A percentile compares a stretch with the other conserved stretches of the same genome.
Conservation (phyloP, 139 green algal genomes). For the Coelastrella sp. region DNA sequence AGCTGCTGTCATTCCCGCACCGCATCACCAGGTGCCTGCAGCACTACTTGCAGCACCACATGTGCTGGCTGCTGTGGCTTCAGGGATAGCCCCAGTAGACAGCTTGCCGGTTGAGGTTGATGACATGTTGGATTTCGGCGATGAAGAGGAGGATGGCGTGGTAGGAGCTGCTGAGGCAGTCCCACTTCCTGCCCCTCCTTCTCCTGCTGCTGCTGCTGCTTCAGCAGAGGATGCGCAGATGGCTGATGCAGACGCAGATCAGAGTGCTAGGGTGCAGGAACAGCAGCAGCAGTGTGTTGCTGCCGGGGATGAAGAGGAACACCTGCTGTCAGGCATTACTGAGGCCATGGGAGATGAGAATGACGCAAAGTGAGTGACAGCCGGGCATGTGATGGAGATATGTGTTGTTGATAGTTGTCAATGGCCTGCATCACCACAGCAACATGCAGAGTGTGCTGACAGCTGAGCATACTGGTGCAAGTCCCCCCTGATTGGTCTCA, state of each 20-base stretch:
- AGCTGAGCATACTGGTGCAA: too few relatives aligned
- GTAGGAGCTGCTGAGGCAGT: too few relatives aligned
- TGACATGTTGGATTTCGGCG: conserved; percentile 28
- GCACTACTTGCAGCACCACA: background rate
- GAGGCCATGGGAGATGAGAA: background rate
- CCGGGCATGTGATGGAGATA: background rate
- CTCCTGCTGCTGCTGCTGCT: background rate
- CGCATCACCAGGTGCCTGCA: background rate
- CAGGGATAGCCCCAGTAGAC: background rate
- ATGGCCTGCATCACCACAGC: too few relatives aligned
- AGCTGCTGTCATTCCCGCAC: background rate
- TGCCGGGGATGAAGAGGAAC: background rate
- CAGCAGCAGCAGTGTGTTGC: background rate
- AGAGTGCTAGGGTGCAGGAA: background rate
- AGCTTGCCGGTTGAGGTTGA: background rate
- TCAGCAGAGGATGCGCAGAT: background rate
- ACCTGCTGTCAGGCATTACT: background rate
- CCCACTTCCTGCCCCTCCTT: background rate
- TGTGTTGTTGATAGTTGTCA: background rate
- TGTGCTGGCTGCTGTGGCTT: too few relatives aligned
- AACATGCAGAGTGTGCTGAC: too few relatives aligned
- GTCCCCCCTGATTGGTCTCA: too few relatives aligned
- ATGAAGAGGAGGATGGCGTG: conserved; percentile 14
- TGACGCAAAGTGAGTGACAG: background rate
- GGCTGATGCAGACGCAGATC: background rate